Percentiles rank a stretch among this genome's conserved stretches.
phyloP scores from a whole-genome alignment of 768 basidiomycete genomes.

The Boletus insuetus region DNA sequence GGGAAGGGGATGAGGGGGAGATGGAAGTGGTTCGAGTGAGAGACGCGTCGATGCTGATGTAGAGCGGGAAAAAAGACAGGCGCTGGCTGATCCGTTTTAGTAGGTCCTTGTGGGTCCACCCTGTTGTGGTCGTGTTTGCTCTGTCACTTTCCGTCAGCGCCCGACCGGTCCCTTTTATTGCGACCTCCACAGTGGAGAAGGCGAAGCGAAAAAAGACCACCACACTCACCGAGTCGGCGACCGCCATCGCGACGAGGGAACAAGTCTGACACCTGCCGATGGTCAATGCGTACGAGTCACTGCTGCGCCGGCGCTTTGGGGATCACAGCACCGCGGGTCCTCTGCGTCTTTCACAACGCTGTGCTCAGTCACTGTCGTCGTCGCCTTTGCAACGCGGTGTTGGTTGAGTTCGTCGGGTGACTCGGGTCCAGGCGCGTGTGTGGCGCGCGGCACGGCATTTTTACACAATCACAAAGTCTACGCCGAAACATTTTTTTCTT shows the following conservation, averaged over 20 bases:
- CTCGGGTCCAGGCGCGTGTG: background rate
- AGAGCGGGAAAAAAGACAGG: conserved; percentile 25
- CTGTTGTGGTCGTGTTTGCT: conserved; percentile 33
- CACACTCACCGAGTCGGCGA: conserved; percentile 18
- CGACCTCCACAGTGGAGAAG: conserved; percentile 10
- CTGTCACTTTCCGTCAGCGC: conserved; percentile 6
- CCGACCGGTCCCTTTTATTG: conserved; percentile 5
- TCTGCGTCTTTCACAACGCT: background rate
- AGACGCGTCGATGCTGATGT: conserved; percentile 27
- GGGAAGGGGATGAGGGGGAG: conserved; percentile 10
- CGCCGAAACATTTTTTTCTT: background rate
- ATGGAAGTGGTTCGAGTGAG: conserved; percentile 18
- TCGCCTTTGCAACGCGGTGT: background rate
- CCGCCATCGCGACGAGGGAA: conserved; percentile 12
- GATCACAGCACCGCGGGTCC: background rate
- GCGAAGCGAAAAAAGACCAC: background rate
- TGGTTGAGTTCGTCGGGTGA: background rate
- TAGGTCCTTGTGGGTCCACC: conserved; percentile 36
- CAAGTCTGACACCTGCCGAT: conserved; percentile 6
- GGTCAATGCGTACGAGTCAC: conserved; percentile 14
- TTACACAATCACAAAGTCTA: background rate
- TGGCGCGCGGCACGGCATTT: conserved; percentile 11
- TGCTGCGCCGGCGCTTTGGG: background rate
- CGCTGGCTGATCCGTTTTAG: conserved; percentile 27
- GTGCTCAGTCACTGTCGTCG: background rate